Conservation (phyloP, 805 yeast species). For the Monosporozyma unispora region DNA sequence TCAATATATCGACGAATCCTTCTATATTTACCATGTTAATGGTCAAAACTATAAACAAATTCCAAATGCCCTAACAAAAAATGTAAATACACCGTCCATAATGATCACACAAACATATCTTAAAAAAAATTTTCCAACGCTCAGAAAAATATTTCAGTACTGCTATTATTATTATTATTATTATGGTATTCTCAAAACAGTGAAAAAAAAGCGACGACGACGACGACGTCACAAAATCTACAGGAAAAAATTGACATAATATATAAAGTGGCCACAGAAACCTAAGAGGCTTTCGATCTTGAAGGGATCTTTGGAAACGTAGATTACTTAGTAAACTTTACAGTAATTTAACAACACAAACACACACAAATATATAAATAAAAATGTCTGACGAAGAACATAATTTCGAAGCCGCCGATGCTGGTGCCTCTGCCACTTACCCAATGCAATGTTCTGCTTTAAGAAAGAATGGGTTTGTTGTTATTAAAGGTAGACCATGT, state of each 20-base stretch:
- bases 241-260: no score
- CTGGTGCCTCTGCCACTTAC: conserved; percentile 97
- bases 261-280: neutral
- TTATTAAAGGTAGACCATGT: conserved; percentile 98
- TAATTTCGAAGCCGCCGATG: conserved; percentile 95
- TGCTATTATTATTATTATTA: no score
- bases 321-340: neutral
- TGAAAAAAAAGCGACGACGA: no score
- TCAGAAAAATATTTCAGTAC: no score
- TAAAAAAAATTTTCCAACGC: neutral
- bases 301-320: neutral
- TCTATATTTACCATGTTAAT: no score
- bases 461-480: conserved; percentile 99
- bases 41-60: no score
- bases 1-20: no score
- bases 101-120: neutral
- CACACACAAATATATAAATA: conserved; percentile 1
- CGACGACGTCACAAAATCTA: no score
- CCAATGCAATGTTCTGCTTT: conserved; percentile 99
- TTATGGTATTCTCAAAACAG: no score
- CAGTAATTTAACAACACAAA: conserved; percentile 2
- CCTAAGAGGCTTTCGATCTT: no score
- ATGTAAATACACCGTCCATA: neutral
- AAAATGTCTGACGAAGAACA: conserved; percentile 54
- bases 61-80: neutral